Conservation (phyloP, 345 rosid species). For the Physaria fendleri region DNA sequence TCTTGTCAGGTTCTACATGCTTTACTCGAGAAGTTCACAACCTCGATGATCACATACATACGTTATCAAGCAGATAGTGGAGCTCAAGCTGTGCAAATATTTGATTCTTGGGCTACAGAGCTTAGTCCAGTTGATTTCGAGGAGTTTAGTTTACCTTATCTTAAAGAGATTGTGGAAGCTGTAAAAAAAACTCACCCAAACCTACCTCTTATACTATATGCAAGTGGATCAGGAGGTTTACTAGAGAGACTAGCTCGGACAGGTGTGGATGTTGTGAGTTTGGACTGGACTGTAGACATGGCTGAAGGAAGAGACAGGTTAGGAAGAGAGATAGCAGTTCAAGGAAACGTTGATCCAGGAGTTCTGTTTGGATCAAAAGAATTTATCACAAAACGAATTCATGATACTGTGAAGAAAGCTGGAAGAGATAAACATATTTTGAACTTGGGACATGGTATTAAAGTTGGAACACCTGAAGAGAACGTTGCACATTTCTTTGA, state of each 20-base stretch:
- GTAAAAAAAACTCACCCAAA: slow-evolving; percentile 80
- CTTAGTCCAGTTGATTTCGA: slow-evolving; percentile 95
- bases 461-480: slow-evolving; percentile 92
- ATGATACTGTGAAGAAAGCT: slow-evolving; percentile 84
- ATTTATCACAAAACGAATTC: slow-evolving; percentile 76
- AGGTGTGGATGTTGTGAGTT: slow-evolving; percentile 90
- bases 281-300: slow-evolving; percentile 99
- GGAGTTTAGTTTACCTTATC: slow-evolving; percentile 82
- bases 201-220: slow-evolving; percentile 84
- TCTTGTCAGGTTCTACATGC: slow-evolving; percentile 66
- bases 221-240: slow-evolving; percentile 94
- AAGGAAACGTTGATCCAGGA: slow-evolving; percentile 93
- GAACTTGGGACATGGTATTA: slow-evolving; percentile 93
- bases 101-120: slow-evolving; percentile 98
- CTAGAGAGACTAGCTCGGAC: slow-evolving; percentile 83
- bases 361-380: slow-evolving; percentile 87
- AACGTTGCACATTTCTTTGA: slow-evolving; percentile 93
- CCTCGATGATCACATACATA: slow-evolving; percentile 82
- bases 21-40: slow-evolving; percentile 73
- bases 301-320: slow-evolving; percentile 87
- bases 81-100: slow-evolving; percentile 97
- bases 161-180: slow-evolving; percentile 75
- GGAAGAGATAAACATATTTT: slow-evolving; percentile 81
- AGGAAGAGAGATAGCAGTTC: slow-evolving; percentile 74
- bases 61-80: slow-evolving; percentile 81